These are phyloP conservation scores for Croton laevigatus DNA, from an alignment of 441 rosid genomes.

Conservation along the genomic window DNA sequence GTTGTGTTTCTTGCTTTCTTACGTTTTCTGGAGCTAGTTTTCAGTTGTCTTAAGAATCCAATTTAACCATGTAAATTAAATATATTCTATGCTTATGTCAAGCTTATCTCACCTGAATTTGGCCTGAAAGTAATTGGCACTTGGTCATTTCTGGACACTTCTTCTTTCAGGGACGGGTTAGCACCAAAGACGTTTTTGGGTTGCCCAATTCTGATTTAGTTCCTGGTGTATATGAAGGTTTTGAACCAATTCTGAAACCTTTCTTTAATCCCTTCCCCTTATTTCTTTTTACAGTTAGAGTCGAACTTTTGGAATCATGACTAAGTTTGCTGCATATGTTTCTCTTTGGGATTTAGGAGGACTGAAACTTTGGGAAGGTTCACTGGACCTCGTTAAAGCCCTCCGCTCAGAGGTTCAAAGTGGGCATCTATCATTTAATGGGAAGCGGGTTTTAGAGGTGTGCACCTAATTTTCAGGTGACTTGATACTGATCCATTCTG, in stretches of 20 bases:
- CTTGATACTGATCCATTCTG: slow-evolving; percentile 13
- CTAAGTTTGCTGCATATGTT: neutral
- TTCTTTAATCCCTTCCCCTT: too few relatives aligned
- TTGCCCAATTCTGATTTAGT: slow-evolving; percentile 87
- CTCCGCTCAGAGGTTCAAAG: slow-evolving; percentile 53
- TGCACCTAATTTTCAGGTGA: slow-evolving; percentile 36
- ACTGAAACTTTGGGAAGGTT: slow-evolving; percentile 96
- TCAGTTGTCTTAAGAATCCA: neutral
- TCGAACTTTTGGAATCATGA: too few relatives aligned
- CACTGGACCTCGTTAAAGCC: slow-evolving; percentile 82
- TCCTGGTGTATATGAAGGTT: slow-evolving; percentile 97
- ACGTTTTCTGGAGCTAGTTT: neutral
- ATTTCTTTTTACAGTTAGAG: neutral
- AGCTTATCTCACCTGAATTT: neutral
- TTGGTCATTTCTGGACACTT: neutral
- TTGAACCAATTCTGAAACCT: too few relatives aligned
- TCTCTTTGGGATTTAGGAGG: slow-evolving; percentile 49
- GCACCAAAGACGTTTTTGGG: slow-evolving; percentile 77
- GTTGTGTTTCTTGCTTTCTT: neutral
- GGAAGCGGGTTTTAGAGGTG: slow-evolving; percentile 91
- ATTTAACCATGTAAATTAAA: neutral
- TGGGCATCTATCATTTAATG: slow-evolving; percentile 47
- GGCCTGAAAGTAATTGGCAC: neutral
- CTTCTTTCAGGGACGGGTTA: slow-evolving; percentile 68
- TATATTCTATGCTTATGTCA: too few relatives aligned